These are phyloP conservation scores for Microthlaspi erraticum DNA, from an alignment of 345 rosid species.

Conservation along the genomic window DNA sequence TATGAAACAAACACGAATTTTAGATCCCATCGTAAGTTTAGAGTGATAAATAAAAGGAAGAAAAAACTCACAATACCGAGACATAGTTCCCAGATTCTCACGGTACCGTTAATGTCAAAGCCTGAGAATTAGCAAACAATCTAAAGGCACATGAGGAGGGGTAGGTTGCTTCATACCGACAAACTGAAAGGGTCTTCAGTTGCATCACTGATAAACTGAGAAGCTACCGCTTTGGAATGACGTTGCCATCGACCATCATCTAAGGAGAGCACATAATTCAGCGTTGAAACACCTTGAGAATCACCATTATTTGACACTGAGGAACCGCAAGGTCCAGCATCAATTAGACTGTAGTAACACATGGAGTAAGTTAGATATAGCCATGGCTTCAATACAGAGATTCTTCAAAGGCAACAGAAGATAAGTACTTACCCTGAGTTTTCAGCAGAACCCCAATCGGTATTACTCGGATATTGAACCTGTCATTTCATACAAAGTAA, in stretches of 20 bases:
- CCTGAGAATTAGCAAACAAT: too few species aligned
- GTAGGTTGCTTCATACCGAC: constrained; percentile 79
- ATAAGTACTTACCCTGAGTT: constrained; percentile 52
- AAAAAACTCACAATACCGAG: too few species aligned
- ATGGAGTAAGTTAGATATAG: constrained; percentile 40
- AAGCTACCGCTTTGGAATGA: constrained; percentile 54
- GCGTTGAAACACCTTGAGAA: constrained; percentile 49
- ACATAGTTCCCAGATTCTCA: too few species aligned
- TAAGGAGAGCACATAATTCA: constrained; percentile 88
- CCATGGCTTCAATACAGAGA: neutral
- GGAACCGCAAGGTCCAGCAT: constrained; percentile 49
- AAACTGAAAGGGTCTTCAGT: constrained; percentile 79
- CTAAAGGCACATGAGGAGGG: constrained; percentile 98
- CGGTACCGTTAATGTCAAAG: too few species aligned
- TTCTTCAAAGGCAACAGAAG: constrained; percentile 1
- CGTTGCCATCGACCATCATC: constrained; percentile 89
- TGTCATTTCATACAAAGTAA: constrained; percentile 43
- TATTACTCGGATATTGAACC: constrained; percentile 88
- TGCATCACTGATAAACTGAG: constrained; percentile 56
- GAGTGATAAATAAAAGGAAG: too few species aligned
- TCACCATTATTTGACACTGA: constrained; percentile 52
- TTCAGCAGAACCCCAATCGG: constrained; percentile 57
- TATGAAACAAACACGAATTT: too few species aligned
- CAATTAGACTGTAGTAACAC: constrained; percentile 50
- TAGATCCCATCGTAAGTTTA: too few species aligned